These are phyloP conservation scores for Morella rubra DNA, from an alignment of 306 rosid genomes.

Conservation along the genomic window DNA sequence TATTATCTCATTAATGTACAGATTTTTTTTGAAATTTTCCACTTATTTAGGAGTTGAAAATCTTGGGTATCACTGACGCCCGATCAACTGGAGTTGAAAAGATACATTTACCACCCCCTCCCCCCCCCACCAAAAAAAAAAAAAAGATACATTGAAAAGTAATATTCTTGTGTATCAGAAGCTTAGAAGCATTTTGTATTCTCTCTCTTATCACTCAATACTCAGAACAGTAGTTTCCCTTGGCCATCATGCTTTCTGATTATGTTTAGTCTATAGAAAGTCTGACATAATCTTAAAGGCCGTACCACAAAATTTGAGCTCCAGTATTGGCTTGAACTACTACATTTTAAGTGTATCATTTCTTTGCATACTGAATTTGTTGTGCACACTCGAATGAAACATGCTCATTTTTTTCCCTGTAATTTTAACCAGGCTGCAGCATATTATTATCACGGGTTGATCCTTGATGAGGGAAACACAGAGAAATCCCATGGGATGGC, in stretches of 20 bases:
- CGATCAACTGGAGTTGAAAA: too few species aligned
- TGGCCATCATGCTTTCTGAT: neutral
- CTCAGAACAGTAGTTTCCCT: too few species aligned
- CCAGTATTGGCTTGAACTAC: neutral
- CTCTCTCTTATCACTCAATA: too few species aligned
- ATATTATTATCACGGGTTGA: conserved; percentile 93
- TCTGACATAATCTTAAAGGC: neutral
- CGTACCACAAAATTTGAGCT: neutral
- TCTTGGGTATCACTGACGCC: too few species aligned
- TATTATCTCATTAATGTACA: neutral
- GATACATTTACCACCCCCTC: too few species aligned
- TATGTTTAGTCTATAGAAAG: neutral
- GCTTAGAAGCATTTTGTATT: too few species aligned
- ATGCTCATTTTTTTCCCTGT: conserved; percentile 24
- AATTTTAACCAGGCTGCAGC: conserved; percentile 80
- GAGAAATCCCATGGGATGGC: conserved; percentile 99
- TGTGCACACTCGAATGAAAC: conserved; percentile 10
- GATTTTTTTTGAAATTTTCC: neutral
- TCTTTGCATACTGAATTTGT: conserved; percentile 19
- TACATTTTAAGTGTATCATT: neutral
- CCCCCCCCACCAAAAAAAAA: too few species aligned
- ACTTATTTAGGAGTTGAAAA: conserved; percentile 6
- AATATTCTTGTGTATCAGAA: too few species aligned
- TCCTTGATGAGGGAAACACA: conserved; percentile 97
- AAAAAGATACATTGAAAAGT: too few species aligned